Percentiles rank a stretch among this genome's conserved stretches.
Conservation (phyloP, 495 filamentous ascomycete species). For the Trichoderma reesei region DNA sequence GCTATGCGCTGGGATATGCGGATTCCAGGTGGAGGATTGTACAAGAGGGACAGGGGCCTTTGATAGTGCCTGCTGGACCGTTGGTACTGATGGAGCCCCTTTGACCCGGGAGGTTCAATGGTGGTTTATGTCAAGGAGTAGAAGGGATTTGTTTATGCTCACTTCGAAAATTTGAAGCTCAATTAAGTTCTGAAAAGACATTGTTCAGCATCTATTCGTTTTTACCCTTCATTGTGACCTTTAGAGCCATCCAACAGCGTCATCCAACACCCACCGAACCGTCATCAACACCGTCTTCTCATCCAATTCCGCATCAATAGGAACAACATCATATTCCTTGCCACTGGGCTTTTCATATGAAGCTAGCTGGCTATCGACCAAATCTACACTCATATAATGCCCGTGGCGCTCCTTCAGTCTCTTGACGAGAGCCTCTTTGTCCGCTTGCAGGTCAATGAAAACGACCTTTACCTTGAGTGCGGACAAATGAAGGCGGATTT, state of each 20-base stretch:
- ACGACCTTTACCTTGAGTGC: not conserved
- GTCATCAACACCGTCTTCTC: not conserved
- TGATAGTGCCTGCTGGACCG: slow-evolving; percentile 25
- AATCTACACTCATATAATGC: not conserved
- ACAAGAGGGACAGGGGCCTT: slow-evolving; percentile 13
- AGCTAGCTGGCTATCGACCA: not conserved
- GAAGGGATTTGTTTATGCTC: no score
- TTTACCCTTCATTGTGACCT: not conserved
- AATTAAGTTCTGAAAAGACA: no score
- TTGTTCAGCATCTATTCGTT: no score
- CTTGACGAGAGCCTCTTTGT: not conserved
- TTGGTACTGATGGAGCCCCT: slow-evolving; percentile 23
- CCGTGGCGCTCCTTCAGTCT: not conserved
- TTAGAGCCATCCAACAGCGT: not conserved
- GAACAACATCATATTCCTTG: not conserved
- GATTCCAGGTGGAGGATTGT: slow-evolving; percentile 17
- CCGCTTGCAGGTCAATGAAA: not conserved
- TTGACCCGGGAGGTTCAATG: no score
- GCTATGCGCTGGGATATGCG: slow-evolving; percentile 20
- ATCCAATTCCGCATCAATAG: not conserved
- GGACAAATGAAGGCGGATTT: not conserved
- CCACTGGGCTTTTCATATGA: not conserved
- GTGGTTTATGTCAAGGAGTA: no score
- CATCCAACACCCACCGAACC: not conserved
- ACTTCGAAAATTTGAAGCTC: no score